A percentile compares a stretch with the other conserved stretches of the same genome.
Evolutionary conservation across 2,329 filamentous ascomycete genomes (phyloP).

Genomic region (Pseudocercospora crystallina): DNA sequence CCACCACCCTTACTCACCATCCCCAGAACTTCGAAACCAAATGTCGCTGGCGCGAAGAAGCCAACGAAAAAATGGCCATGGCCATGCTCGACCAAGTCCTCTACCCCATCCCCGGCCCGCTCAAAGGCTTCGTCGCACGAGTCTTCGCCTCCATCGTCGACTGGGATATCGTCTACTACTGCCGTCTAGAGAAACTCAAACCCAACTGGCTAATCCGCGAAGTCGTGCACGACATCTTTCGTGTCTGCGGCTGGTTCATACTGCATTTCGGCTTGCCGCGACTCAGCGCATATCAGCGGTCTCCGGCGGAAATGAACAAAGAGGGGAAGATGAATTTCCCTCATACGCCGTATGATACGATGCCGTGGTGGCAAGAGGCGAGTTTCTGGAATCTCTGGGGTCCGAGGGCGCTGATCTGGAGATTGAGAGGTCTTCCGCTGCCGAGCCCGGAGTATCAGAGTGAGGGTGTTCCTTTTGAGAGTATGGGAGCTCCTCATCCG

Average conservation of each 20-base stretch:
- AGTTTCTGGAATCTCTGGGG: constrained; percentile 6
- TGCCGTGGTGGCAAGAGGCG: constrained; percentile 7
- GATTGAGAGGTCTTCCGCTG: background rate
- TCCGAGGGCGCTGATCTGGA: constrained; percentile 1
- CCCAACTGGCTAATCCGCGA: constrained; percentile 4
- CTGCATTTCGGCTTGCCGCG: background rate
- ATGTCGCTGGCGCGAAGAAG: background rate
- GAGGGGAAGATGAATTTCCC: constrained; percentile 2
- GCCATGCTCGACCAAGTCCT: constrained; percentile 6
- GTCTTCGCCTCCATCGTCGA: constrained; percentile 4
- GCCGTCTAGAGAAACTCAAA: too few relatives aligned
- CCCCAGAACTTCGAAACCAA: constrained; percentile 1
- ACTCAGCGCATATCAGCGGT: background rate
- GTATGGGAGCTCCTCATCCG: constrained; percentile 5
- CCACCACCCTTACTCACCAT: background rate
- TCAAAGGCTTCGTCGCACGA: constrained; percentile 2
- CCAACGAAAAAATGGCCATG: constrained; percentile 3
- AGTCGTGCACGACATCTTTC: constrained; percentile 4
- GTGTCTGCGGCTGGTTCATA: background rate
- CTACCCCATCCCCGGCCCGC: background rate
- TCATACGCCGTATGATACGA: constrained; percentile 6
- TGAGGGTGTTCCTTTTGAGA: constrained; percentile 4
- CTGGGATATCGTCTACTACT: constrained; percentile 2
- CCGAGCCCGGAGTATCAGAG: constrained; percentile 1
- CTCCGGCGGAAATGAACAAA: constrained; percentile 3